Evolutionary conservation across 805 yeast genomes (phyloP), one percentile per base, ranked within the genome.

Genomic region (Barnettozyma botsteinii): DNA sequence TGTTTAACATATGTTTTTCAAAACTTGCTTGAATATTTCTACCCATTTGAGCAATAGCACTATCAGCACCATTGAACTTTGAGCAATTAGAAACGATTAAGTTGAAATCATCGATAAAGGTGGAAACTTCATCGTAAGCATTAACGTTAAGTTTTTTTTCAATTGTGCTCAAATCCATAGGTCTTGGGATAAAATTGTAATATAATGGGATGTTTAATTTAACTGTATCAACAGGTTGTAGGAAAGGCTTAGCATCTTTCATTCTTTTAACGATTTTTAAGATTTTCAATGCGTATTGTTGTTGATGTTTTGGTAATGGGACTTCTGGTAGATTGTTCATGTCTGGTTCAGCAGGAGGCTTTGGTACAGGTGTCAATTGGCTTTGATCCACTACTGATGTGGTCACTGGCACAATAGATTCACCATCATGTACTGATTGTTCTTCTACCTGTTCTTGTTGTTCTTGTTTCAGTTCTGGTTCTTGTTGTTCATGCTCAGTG

Each of bases 111-210:
- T 73, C 81, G 18, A 72, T 74, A 31, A 89, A 75, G 47, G 79
- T 79, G 47, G 73, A 73, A 10, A 88, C 80, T 5, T 73, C 70
- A 47, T 73, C 82, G 62, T 89, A 93, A 2, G 86, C 89, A 55
- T 79, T 77, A 7, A 61, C 76, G 30, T 58, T 69, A 29, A 89
- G 64, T 62, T 89, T 91, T 52, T 74, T 76, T 62, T 93, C 98
- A 49, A 93, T 85, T 2, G 97, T 87, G 4, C 89, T 75, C 25
- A 93, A 67, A 60, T 91, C 98, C 97, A 93, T 93, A 29, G 98
- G 98, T 53, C 81, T 70, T 48, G 75, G 72, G 53, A 93, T 79
- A 55, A 76, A 79, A 53, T 87, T 88, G 61, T 81, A 86, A 61
- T 93, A 93, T 48, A 84, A 78, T 4, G 98, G 98, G 41, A 93